A percentile compares a stretch with the other conserved stretches of the same genome.
Conservation (phyloP, 345 rosid genomes). For the Eucalyptus coolabah region DNA sequence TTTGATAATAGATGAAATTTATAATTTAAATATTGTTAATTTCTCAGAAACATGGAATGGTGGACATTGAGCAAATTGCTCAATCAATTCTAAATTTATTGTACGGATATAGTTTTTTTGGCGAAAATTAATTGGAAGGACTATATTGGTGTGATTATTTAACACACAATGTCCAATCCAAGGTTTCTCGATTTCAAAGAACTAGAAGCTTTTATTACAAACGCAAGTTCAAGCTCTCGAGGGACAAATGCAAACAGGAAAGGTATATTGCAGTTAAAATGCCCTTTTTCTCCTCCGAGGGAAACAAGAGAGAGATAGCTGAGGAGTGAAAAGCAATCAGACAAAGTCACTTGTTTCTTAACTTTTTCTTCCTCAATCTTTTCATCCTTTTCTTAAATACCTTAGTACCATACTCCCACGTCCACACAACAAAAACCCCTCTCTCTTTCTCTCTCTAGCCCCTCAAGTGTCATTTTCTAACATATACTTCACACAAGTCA, state of each 20-base stretch:
- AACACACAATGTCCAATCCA: not conserved
- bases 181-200: not conserved
- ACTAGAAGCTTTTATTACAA: not conserved
- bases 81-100: not conserved
- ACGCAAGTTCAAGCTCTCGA: not conserved
- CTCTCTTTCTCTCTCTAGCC: not conserved
- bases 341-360: not conserved
- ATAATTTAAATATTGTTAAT: not conserved
- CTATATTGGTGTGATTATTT: not conserved
- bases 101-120: not conserved
- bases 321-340: not conserved
- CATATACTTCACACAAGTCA: conserved; percentile 63
- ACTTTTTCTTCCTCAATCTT: not conserved
- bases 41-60: not conserved
- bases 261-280: not conserved
- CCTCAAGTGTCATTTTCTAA: conserved; percentile 72
- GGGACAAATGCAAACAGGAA: not conserved
- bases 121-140: not conserved
- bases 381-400: conserved; percentile 25
- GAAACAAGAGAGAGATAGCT: not conserved
- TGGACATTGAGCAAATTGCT: not conserved
- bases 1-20: not conserved
- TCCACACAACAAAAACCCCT: conserved; percentile 29
- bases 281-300: not conserved
- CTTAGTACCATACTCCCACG: conserved; percentile 15